Evolutionary conservation across 2,329 filamentous ascomycete species (phyloP).

Genomic region (Zymoseptoria passerinii): DNA sequence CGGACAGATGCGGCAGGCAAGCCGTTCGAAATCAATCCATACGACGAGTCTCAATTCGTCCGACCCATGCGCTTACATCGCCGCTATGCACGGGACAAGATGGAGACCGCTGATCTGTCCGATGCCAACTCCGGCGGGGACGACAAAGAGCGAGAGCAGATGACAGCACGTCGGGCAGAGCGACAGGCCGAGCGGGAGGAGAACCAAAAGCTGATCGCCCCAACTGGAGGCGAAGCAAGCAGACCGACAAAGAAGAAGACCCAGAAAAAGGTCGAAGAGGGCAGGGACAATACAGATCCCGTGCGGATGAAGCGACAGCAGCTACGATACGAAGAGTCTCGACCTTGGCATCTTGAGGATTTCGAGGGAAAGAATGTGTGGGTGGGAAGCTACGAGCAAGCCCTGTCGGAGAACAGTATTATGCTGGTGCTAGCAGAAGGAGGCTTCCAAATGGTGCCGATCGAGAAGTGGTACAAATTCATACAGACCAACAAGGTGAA

Average conservation of each 20-base stretch:
- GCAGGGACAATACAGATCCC: slow-evolving; percentile 66
- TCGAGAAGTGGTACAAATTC: slow-evolving; percentile 95
- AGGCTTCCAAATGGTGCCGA: slow-evolving; percentile 72
- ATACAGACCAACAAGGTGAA: slow-evolving; percentile 56
- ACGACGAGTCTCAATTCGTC: slow-evolving; percentile 76
- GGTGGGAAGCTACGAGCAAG: slow-evolving; percentile 84
- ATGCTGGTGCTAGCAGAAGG: slow-evolving; percentile 64
- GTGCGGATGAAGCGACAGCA: slow-evolving; percentile 60
- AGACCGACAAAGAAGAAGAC: slow-evolving; percentile 45
- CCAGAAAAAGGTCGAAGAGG: slow-evolving; percentile 75
- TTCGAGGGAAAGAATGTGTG: slow-evolving; percentile 92
- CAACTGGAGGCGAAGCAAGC: slow-evolving; percentile 60
- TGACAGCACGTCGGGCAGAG: slow-evolving; percentile 58
- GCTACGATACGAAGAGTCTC: slow-evolving; percentile 80
- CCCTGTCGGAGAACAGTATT: slow-evolving; percentile 71
- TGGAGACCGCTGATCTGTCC: slow-evolving; percentile 28
- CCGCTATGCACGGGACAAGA: slow-evolving; percentile 67
- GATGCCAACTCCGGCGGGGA: slow-evolving; percentile 42
- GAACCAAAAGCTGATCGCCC: slow-evolving; percentile 88
- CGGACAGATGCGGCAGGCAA: slow-evolving; percentile 33
- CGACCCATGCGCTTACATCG: slow-evolving; percentile 83
- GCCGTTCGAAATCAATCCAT: slow-evolving; percentile 45
- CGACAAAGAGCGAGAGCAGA: slow-evolving; percentile 54
- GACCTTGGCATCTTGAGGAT: slow-evolving; percentile 95
- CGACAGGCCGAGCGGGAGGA: slow-evolving; percentile 77